Evolutionary conservation across 805 yeast species (phyloP), one percentile per base, ranked within the genome.

Genomic region (Teunomyces lycoperdinae): DNA sequence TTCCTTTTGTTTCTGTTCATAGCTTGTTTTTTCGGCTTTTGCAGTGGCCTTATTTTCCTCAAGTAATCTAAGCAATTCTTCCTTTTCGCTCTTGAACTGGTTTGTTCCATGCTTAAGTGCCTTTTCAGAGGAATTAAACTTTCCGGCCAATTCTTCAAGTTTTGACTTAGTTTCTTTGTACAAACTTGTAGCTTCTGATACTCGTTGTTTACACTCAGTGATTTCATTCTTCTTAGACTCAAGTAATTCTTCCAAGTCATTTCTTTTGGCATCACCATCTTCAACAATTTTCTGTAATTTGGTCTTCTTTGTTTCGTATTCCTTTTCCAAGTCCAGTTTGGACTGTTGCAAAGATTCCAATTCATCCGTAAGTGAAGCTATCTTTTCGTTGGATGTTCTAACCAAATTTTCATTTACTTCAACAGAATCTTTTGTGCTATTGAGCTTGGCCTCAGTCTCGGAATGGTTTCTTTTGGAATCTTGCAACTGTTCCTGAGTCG

Each of bases 401-500:
- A 29, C 17, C 29, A 31, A 10, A n/a, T 24, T 17, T 24, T 43
- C 32, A 17, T 33, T 43, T 5, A 14, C 24, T 24, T 33, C 9
- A 7, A 10, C 40, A 13, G 26, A 20, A 9, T 17, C 31, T 11
- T 17, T 39, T 9, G 27, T 24, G 9, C 27, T n/a, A 6, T 24
- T 16, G 34, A 34, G 27, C 9, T 30, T n/a, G 3, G 17, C 16
- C 4, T 33, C 29, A 17, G 24, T 24, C 9, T 45, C 48, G 11
- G 24, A 13, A n/a, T 14, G 9, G 3, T 10, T 26, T 30, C n/a
- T 11, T 9, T 11, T 30, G 8, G 27, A 29, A 9, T 30, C 33
- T 28, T 38, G 13, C 14, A 43, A 28, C 13, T 34, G 26, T 5
- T 41, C 42, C 6, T 44, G 41, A n/a, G 54, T 49, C 27, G 47